A percentile compares a stretch with the other conserved stretches of the same genome.
Conservation (phyloP, 352 stramenopile species). For the Pythium sp. region DNA sequence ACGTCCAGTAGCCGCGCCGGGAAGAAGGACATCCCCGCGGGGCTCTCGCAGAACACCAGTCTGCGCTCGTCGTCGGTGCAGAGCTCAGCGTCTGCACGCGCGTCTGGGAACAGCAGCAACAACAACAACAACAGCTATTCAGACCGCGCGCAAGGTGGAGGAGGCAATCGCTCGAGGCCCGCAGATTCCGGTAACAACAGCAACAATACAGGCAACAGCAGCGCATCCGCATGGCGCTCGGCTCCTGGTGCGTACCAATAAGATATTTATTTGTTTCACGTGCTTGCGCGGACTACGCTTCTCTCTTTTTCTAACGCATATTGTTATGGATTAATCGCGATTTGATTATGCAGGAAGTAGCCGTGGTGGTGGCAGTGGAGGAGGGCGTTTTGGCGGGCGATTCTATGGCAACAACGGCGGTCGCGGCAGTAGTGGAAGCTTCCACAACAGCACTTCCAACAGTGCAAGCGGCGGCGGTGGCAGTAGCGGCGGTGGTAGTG, state of each 20-base stretch:
- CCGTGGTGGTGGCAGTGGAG: conserved; percentile 9
- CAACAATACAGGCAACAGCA: background rate
- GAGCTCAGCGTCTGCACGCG: conserved; percentile 6
- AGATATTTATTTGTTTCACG: background rate
- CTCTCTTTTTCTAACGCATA: background rate
- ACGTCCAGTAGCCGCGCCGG: conserved; percentile 11
- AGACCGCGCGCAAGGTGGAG: conserved; percentile 9
- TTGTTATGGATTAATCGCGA: background rate
- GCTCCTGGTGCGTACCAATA: background rate
- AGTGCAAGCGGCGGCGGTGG: conserved; percentile 14
- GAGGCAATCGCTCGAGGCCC: background rate
- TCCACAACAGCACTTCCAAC: background rate
- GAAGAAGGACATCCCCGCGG: conserved; percentile 24
- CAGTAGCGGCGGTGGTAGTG: conserved; percentile 2
- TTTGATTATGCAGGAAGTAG: conserved; percentile 3
- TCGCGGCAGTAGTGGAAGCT: background rate
- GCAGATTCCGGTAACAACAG: background rate
- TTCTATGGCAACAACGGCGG: conserved; percentile 14
- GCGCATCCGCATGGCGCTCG: conserved; percentile 1
- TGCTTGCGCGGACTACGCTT: background rate
- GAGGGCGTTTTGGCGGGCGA: conserved; percentile 16
- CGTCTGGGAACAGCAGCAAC: conserved; percentile 4
- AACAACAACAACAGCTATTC: conserved; percentile 6
- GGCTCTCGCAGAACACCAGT: conserved; percentile 18
- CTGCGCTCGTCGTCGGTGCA: conserved; percentile 21